Percentiles rank a stretch among this genome's conserved stretches.
These are phyloP conservation scores for Botryotinia narcissicola DNA, from an alignment of 2,329 filamentous ascomycete genomes.

Conservation along the genomic window DNA sequence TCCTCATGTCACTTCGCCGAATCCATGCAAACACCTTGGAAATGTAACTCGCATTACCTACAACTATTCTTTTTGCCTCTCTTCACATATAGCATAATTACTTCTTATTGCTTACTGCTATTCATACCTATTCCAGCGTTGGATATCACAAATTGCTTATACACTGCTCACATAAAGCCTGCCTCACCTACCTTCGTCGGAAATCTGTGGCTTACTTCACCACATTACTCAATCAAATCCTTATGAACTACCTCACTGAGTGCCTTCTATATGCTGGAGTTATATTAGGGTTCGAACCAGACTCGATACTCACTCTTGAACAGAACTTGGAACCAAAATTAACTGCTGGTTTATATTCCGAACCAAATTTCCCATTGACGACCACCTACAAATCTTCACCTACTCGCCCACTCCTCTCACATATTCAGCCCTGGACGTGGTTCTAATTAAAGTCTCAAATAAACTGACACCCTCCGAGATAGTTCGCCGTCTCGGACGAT, in stretches of 20 bases:
- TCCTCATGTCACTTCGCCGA: not conserved
- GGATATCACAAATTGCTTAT: not conserved
- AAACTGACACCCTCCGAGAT: not conserved
- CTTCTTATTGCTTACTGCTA: not conserved
- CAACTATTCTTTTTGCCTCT: not conserved
- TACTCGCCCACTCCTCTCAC: not conserved
- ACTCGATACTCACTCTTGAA: conserved; percentile 5
- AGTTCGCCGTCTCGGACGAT: not conserved
- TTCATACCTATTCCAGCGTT: not conserved
- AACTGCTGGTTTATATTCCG: not conserved
- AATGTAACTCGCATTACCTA: conserved; percentile 9
- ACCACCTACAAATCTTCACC: not conserved
- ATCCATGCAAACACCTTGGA: not conserved
- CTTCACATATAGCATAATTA: not conserved
- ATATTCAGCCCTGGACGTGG: not conserved
- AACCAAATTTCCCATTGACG: not conserved
- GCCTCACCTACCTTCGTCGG: not conserved
- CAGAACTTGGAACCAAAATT: not conserved
- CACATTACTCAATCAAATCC: not conserved
- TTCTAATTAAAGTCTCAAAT: too few species aligned
- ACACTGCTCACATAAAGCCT: not conserved
- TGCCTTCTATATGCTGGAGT: conserved; percentile 4
- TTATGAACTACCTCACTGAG: conserved; percentile 8
- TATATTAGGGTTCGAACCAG: not conserved
- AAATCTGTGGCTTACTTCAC: not conserved